Evolutionary conservation across 495 filamentous ascomycete genomes (phyloP).

Genomic region (Penicillium steckii): DNA sequence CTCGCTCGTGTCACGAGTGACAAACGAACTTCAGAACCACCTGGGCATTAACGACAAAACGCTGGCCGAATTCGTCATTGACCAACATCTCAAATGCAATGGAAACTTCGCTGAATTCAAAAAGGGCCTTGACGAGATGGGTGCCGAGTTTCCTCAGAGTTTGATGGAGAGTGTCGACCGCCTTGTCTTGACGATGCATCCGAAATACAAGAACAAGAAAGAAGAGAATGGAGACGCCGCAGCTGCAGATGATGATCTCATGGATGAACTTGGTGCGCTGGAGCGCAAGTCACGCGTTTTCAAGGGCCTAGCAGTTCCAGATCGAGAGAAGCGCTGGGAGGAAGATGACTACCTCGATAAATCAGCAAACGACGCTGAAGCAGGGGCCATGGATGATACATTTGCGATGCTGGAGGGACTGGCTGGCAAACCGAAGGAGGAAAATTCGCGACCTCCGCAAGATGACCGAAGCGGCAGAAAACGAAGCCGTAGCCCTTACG

Average conservation of each 20-base stretch:
- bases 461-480: constrained; percentile 54
- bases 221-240: constrained; percentile 18
- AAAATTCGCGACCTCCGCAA: constrained; percentile 29
- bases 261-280: constrained; percentile 46
- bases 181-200: constrained; percentile 85
- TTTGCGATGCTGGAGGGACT: constrained; percentile 86
- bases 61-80: constrained; percentile 92
- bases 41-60: constrained; percentile 92
- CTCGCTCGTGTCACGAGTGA: constrained; percentile 92
- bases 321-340: constrained; percentile 63
- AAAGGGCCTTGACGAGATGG: constrained; percentile 67
- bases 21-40: constrained; percentile 91
- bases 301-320: constrained; percentile 84
- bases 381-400: constrained; percentile 85
- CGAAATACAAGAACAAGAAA: constrained; percentile 65
- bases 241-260: constrained; percentile 23
- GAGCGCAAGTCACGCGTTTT: constrained; percentile 75
- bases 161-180: constrained; percentile 90
- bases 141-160: constrained; percentile 85
- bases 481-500: constrained; percentile 70
- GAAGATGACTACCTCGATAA: constrained; percentile 42
- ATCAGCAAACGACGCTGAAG: constrained; percentile 36
- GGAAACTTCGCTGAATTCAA: constrained; percentile 65
- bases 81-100: constrained; percentile 74
- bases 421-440: constrained; percentile 62